Percentiles rank a stretch among this genome's conserved stretches.
Evolutionary conservation across 2,329 filamentous ascomycete genomes (phyloP).

Genomic region (Aureobasidium subglaciale): DNA sequence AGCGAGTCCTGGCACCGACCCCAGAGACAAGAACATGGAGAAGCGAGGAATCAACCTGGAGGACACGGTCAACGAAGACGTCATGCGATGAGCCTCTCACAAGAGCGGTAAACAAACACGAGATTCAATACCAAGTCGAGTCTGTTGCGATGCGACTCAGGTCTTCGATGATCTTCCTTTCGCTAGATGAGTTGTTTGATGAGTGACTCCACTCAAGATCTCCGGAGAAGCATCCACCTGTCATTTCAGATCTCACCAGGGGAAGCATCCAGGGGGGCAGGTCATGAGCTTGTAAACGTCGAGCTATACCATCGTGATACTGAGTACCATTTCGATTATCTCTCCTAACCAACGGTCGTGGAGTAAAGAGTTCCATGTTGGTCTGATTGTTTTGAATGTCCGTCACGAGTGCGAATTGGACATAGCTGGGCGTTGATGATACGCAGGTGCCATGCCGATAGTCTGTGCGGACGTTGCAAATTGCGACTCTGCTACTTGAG

Average conservation of each 20-base stretch:
- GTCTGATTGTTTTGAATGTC: slow-evolving; percentile 3
- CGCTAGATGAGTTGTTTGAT: not conserved
- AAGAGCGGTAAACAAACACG: slow-evolving; percentile 10
- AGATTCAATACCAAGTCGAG: not conserved
- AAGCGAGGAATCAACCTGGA: not conserved
- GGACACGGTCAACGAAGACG: slow-evolving; percentile 2
- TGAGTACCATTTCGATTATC: not conserved
- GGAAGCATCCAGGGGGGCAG: slow-evolving; percentile 3
- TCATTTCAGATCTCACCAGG: slow-evolving; percentile 12
- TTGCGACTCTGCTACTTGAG: slow-evolving; percentile 13
- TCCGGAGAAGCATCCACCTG: not conserved
- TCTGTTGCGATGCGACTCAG: slow-evolving; percentile 4
- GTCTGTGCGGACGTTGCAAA: slow-evolving; percentile 13
- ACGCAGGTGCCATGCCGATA: slow-evolving; percentile 3
- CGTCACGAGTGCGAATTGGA: not conserved
- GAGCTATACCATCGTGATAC: slow-evolving; percentile 1
- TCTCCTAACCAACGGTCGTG: slow-evolving; percentile 5
- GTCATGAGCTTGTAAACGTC: slow-evolving; percentile 5
- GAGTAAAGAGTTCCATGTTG: slow-evolving; percentile 2
- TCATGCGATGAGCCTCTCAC: not conserved
- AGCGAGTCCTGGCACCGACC: not conserved
- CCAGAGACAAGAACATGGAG: slow-evolving; percentile 8
- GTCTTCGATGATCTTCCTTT: slow-evolving; percentile 7
- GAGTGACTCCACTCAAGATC: not conserved
- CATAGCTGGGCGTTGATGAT: slow-evolving; percentile 3